Evolutionary conservation across 805 yeast species (phyloP).

Genomic region (Hanseniaspora clermontiae): DNA sequence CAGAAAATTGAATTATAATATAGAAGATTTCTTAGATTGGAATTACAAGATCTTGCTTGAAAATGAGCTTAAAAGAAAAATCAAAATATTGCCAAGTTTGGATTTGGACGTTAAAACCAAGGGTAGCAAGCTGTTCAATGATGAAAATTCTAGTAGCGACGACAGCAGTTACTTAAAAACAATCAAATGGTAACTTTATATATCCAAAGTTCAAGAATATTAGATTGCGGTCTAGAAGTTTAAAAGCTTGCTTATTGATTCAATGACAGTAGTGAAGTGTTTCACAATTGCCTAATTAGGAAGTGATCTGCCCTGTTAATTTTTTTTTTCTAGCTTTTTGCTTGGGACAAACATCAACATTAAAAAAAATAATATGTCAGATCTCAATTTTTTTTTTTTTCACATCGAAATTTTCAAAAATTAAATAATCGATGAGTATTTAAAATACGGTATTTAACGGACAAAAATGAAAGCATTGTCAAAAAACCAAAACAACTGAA

Average conservation of each 20-base stretch:
- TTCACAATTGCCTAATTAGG: background rate
- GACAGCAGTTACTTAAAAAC: conserved; percentile 63
- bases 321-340: background rate
- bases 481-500: background rate
- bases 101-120: conserved; percentile 51
- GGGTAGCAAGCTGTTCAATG: conserved; percentile 65
- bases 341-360: background rate
- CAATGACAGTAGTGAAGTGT: background rate
- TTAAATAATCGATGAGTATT: conserved; percentile 35
- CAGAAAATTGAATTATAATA: conserved; percentile 68
- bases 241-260: no score
- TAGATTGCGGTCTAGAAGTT: no score
- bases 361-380: background rate
- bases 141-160: conserved; percentile 52
- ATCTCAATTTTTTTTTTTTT: no score
- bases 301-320: background rate
- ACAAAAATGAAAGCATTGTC: no score
- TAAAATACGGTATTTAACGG: no score
- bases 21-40: conserved; percentile 94
- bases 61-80: conserved; percentile 49
- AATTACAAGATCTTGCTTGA: conserved; percentile 54
- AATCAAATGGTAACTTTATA: conserved; percentile 32
- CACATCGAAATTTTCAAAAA: conserved; percentile 15
- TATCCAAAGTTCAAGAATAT: no score
- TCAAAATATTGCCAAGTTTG: conserved; percentile 62